A percentile compares a stretch with the other conserved stretches of the same genome.
These are phyloP conservation scores for Lactarius hengduanensis DNA, from an alignment of 768 basidiomycete genomes.

Conservation along the genomic window DNA sequence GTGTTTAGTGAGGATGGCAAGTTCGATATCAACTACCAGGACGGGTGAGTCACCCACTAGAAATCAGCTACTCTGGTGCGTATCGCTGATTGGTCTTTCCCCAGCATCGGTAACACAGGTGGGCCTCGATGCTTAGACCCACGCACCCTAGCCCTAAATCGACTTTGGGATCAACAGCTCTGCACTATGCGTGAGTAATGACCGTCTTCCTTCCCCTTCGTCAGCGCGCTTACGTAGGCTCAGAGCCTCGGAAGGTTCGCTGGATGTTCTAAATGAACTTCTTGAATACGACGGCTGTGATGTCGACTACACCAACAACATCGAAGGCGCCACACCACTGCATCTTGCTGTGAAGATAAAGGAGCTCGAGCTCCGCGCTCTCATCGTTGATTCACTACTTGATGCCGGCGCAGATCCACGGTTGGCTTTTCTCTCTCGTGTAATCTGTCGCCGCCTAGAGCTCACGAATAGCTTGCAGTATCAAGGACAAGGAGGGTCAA, in stretches of 20 bases:
- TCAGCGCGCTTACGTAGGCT: slow-evolving; percentile 7
- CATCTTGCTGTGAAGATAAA: slow-evolving; percentile 67
- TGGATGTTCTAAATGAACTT: slow-evolving; percentile 66
- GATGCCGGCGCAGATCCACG: slow-evolving; percentile 77
- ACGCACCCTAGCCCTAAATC: not conserved
- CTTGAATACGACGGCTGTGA: slow-evolving; percentile 75
- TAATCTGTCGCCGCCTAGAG: not conserved
- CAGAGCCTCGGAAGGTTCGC: slow-evolving; percentile 57
- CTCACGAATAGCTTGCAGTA: slow-evolving; percentile 41
- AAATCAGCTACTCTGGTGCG: not conserved
- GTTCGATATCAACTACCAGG: slow-evolving; percentile 73
- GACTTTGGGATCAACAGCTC: slow-evolving; percentile 41
- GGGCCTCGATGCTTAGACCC: slow-evolving; percentile 31
- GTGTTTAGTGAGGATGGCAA: slow-evolving; percentile 50
- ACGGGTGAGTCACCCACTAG: slow-evolving; percentile 57
- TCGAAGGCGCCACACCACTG: slow-evolving; percentile 72
- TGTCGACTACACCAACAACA: slow-evolving; percentile 71
- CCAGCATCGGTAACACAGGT: slow-evolving; percentile 77
- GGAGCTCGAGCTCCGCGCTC: slow-evolving; percentile 50
- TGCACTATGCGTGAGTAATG: slow-evolving; percentile 67
- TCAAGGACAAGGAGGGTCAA: slow-evolving; percentile 69
- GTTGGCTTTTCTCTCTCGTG: slow-evolving; percentile 40
- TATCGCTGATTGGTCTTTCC: not conserved
- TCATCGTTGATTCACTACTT: slow-evolving; percentile 61
- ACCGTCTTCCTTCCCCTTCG: not conserved